Base-by-base conservation (phyloP, 1,284 basidiomycete species). In the Coniophora puteana region DNA sequence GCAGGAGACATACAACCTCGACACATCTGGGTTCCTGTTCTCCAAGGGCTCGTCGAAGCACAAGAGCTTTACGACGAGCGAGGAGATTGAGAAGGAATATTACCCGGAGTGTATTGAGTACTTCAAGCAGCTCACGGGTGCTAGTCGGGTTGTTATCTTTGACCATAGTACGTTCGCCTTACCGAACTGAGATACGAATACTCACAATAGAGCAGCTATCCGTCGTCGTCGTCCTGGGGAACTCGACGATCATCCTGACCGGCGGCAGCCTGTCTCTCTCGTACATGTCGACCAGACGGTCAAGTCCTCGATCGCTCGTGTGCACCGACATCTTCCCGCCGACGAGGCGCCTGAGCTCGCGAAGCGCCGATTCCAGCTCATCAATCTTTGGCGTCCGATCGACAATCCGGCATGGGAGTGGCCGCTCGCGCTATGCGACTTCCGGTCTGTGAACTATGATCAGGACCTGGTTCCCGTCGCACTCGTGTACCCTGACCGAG, bases 341-440 rank as follows among this genome's bases (percentile, higher is more conserved):
- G 55, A 57, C 3, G 74, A 78, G 21, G 76, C 66, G 0, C 69
- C 68, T 0, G 61, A 59, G 20, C 62, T 74, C 17, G 57, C 74
- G 18, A 57, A 63, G 36, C 58, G 63, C 20, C 74, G 77, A 17
- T 78, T 72, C 59, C 78, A 81, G 53, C 72, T 82, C 44, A 74
- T 83, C 59, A 83, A 83, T 59, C 62, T 83, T 34, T 83, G 80
- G 80, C 62, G 79, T n/a, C 80, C 80, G 1, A 74, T 83, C 38
- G 47, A 59, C 5, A 61, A 72, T 41, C 54, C 71, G 1, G 71
- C 76, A 7, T 54, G 59, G 38, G 78, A 81, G 49, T 69, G 63
- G 58, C 80, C 80, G 0, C 68, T 83, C 29, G 71, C 78, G 3
- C 61, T 81, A 4, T 78, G 76, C 48, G 80, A 83, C 53, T 78